phyloP scores from a whole-genome alignment of 805 yeast genomes.

The Yarrowia porcina region DNA sequence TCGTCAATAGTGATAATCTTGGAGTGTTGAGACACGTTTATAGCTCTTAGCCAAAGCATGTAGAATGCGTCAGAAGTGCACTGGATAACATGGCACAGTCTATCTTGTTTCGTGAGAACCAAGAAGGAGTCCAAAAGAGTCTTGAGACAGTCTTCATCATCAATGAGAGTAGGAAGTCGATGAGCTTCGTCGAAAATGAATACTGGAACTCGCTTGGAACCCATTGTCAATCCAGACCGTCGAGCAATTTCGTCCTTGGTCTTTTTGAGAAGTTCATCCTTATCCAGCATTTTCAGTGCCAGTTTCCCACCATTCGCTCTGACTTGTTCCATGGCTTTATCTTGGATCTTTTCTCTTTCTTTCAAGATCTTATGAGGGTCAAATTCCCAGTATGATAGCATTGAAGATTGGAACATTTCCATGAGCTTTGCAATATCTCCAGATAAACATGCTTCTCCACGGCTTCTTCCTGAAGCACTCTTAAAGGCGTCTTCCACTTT shows the following conservation, averaged over 20 bases:
- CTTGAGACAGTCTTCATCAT: conserved; percentile 26
- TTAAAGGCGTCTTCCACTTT: conserved; percentile 20
- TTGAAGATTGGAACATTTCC: conserved; percentile 27
- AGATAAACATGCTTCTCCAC: conserved; percentile 6
- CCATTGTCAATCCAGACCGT: conserved; percentile 14
- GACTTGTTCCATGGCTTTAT: conserved; percentile 17
- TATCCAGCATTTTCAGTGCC: conserved; percentile 11
- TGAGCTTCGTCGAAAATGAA: conserved; percentile 31
- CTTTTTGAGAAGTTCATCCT: conserved; percentile 14
- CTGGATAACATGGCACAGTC: conserved; percentile 31
- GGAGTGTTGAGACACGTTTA: conserved; percentile 27
- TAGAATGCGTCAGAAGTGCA: conserved; percentile 32
- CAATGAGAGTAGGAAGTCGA: conserved; percentile 25
- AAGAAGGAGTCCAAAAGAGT: conserved; percentile 29
- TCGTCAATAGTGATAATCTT: conserved; percentile 30
- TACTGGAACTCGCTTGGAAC: conserved; percentile 28
- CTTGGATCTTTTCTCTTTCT: conserved; percentile 17
- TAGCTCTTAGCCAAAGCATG: conserved; percentile 26
- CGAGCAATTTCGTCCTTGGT: conserved; percentile 17
- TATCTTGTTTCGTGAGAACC: conserved; percentile 30
- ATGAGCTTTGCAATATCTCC: conserved; percentile 29
- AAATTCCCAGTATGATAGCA: conserved; percentile 30
- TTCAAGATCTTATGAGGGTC: conserved; percentile 28
- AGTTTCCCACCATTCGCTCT: not conserved
- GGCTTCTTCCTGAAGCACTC: not conserved